Conservation (phyloP, 2,329 filamentous ascomycete genomes). For the Diaporthe ilicicola region DNA sequence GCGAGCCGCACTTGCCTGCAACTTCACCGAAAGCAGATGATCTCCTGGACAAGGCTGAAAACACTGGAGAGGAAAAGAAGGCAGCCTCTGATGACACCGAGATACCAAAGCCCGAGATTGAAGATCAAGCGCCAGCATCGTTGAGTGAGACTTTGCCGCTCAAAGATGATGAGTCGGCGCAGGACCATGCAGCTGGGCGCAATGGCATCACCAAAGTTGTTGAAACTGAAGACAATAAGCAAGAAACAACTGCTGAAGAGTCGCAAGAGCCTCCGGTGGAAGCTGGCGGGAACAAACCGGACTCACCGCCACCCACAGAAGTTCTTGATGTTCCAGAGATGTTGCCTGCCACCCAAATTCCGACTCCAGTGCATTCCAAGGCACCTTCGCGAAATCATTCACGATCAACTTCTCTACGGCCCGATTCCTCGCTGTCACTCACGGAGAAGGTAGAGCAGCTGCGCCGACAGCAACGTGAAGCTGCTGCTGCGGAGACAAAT, state of each 20-base stretch:
- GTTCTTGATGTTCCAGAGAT: background rate
- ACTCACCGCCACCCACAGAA: background rate
- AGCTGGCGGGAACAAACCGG: background rate
- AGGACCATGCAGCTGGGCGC: background rate
- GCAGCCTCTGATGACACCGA: conserved; percentile 3
- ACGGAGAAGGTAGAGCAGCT: conserved; percentile 60
- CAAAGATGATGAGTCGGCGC: conserved; percentile 5
- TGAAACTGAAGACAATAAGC: background rate
- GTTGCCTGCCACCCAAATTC: conserved; percentile 7
- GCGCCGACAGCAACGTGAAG: conserved; percentile 56
- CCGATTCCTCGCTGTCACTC: conserved; percentile 41
- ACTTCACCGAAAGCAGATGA: conserved; percentile 34
- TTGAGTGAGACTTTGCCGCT: background rate
- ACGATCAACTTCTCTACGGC: conserved; percentile 25
- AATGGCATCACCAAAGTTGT: background rate
- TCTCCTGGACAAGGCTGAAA: conserved; percentile 27
- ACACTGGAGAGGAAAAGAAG: background rate
- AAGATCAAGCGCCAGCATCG: background rate
- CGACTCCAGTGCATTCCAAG: conserved; percentile 25
- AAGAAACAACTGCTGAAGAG: background rate
- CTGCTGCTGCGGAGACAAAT: conserved; percentile 43
- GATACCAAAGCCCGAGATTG: background rate
- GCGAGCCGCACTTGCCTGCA: conserved; percentile 25
- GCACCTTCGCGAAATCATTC: conserved; percentile 31
- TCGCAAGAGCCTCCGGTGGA: background rate